Evolutionary conservation across 208 protist species (phyloP).

Genomic region (Angomonas ambiguus): DNA sequence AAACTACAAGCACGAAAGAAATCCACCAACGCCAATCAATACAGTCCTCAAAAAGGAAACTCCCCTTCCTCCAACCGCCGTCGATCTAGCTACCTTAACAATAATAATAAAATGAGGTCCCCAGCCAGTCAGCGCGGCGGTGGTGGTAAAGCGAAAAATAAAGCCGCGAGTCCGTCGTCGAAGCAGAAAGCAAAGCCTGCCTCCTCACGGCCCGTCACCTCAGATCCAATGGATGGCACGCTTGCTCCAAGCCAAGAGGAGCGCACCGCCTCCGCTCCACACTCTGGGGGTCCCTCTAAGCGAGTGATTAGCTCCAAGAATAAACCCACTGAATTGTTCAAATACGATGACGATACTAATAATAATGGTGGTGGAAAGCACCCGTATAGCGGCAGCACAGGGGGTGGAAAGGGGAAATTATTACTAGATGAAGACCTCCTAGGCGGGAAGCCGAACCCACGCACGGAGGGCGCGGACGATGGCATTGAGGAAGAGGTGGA

Average conservation of each 20-base stretch:
- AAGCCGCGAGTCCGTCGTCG: too few relatives aligned
- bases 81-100: background rate
- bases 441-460: too few relatives aligned
- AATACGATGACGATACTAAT: background rate
- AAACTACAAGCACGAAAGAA: constrained; percentile 1
- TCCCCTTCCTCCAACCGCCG: background rate
- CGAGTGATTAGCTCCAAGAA: constrained; percentile 1
- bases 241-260: background rate
- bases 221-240: background rate
- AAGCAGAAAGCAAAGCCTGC: too few relatives aligned
- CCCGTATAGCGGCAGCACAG: too few relatives aligned
- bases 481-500: background rate
- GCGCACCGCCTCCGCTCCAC: background rate
- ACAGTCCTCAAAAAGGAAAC: background rate
- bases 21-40: constrained; percentile 10
- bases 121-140: background rate
- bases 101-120: constrained; percentile 2
- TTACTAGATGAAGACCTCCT: too few relatives aligned
- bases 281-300: background rate
- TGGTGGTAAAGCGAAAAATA: background rate
- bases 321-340: background rate
- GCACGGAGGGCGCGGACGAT: too few relatives aligned
- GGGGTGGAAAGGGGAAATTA: too few relatives aligned
- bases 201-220: background rate
- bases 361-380: too few relatives aligned